Conservation (phyloP, 441 rosid genomes). For the Manihot esculenta region DNA sequence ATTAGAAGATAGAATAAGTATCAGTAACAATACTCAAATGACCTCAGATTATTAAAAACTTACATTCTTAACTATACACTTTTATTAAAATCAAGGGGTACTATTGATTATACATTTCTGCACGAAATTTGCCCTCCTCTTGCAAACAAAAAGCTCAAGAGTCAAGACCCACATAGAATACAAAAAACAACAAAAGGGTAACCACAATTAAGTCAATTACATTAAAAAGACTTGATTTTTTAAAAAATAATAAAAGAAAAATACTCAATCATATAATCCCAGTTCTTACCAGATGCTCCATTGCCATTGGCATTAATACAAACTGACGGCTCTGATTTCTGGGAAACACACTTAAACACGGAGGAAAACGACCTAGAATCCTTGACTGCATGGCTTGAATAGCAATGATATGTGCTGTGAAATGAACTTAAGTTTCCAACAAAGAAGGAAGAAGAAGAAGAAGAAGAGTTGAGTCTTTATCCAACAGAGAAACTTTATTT, state of each 20-base stretch:
- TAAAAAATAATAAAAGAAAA: neutral
- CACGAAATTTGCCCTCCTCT: neutral
- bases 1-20: conserved; percentile 3
- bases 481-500: too few relatives aligned
- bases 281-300: conserved; percentile 38
- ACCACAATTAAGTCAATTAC: neutral
- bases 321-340: conserved; percentile 29
- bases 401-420: neutral
- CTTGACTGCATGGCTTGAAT: conserved; percentile 9
- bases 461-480: too few relatives aligned
- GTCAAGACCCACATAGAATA: neutral
- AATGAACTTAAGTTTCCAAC: conserved; percentile 29
- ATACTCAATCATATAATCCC: neutral
- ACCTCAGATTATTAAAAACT: too few relatives aligned
- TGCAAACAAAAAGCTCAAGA: neutral
- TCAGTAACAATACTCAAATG: neutral
- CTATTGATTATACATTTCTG: neutral
- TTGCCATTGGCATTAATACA: conserved; percentile 22
- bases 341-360: conserved; percentile 30
- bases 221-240: neutral
- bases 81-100: too few relatives aligned
- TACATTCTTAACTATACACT: too few relatives aligned
- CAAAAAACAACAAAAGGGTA: neutral
- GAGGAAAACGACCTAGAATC: conserved; percentile 16
- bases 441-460: conserved; percentile 7